Conservation (phyloP, 2,329 filamentous ascomycete species). For the Myriosclerotinia curreyana region DNA sequence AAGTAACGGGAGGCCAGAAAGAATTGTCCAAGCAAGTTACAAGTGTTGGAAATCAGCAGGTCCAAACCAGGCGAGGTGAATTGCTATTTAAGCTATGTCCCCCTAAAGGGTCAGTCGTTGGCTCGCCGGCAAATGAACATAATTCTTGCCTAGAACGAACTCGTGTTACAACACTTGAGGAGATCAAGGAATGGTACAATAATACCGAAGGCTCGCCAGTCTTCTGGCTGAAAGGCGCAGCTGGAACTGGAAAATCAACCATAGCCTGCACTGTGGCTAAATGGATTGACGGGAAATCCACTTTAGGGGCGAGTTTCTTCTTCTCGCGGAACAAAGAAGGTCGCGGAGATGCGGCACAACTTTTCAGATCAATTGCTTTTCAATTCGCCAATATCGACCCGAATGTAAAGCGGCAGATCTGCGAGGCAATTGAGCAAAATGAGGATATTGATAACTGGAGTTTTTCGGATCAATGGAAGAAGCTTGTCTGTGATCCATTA, state of each 20-base stretch:
- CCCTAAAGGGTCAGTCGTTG: background rate
- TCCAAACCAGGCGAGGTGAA: background rate
- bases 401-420: background rate
- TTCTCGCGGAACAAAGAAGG: background rate
- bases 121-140: background rate
- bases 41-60: background rate
- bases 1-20: too few relatives aligned
- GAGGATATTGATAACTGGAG: background rate
- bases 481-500: background rate
- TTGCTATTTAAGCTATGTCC: background rate
- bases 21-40: background rate
- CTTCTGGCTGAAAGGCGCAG: background rate
- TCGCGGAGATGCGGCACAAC: background rate
- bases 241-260: background rate
- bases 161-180: background rate
- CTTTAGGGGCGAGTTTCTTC: background rate
- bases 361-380: background rate
- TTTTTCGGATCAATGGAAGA: background rate
- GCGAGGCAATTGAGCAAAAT: background rate
- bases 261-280: background rate
- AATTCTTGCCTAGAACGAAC: background rate
- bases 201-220: background rate
- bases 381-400: background rate
- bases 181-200: background rate
- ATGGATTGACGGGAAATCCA: too few relatives aligned